Evolutionary conservation across 176 grass and related monocot species (phyloP).

Genomic region (Chrysopogon serrulatus): DNA sequence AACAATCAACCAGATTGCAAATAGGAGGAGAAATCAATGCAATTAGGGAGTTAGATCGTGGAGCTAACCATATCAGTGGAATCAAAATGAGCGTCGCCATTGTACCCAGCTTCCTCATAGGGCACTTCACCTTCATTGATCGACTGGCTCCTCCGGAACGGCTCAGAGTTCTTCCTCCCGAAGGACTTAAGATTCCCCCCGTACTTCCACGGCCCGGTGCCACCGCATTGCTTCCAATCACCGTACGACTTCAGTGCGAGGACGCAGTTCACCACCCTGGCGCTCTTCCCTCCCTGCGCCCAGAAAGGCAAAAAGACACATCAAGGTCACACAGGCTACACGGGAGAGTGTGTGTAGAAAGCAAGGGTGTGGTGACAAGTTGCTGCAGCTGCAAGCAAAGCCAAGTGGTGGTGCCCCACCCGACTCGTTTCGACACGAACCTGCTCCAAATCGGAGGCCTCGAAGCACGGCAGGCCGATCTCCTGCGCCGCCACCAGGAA

Average conservation of each 20-base stretch:
- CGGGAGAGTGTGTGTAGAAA: conserved; percentile 28
- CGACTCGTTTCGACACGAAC: conserved; percentile 36
- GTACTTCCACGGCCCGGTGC: conserved; percentile 83
- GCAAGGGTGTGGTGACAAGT: conserved; percentile 33
- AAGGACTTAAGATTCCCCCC: conserved; percentile 80
- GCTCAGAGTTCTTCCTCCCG: conserved; percentile 76
- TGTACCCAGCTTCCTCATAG: conserved; percentile 43
- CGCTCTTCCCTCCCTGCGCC: conserved; percentile 95
- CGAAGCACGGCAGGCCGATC: conserved; percentile 81
- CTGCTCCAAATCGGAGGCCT: conserved; percentile 97
- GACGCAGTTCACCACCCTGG: conserved; percentile 90
- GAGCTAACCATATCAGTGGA: conserved; percentile 66
- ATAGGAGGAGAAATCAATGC: conserved; percentile 6
- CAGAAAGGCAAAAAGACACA: conserved; percentile 40
- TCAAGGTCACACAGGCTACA: conserved; percentile 35
- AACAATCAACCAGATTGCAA: conserved; percentile 17
- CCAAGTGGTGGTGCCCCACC: conserved; percentile 8
- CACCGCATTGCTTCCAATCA: conserved; percentile 95
- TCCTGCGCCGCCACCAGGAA: conserved; percentile 91
- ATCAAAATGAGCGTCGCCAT: conserved; percentile 50
- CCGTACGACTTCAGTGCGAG: conserved; percentile 86
- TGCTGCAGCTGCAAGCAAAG: conserved; percentile 44
- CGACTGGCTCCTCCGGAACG: conserved; percentile 68
- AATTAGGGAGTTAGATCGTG: not conserved
- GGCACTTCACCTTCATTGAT: conserved; percentile 60